A percentile compares a stretch with the other conserved stretches of the same genome.
These are phyloP conservation scores for Fallopia convolvulus DNA, from an alignment of 148 eudicot species.

Conservation along the genomic window DNA sequence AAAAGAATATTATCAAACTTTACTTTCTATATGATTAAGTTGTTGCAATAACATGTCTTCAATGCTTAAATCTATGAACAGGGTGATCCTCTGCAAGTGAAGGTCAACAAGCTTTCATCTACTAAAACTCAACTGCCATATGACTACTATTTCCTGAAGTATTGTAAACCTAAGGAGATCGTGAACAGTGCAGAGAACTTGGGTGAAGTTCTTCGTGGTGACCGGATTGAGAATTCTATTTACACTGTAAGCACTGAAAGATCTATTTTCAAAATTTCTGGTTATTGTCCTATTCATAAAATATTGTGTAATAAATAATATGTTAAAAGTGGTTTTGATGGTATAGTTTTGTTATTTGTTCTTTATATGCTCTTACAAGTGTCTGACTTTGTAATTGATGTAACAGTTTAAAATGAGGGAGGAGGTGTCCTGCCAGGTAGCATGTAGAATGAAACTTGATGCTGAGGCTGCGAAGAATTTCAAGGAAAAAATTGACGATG, in stretches of 20 bases:
- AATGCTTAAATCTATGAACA: constrained; percentile 8
- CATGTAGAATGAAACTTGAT: constrained; percentile 21
- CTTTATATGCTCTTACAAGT: not conserved
- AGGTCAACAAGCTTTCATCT: constrained; percentile 33
- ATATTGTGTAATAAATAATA: not conserved
- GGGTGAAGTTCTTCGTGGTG: constrained; percentile 39
- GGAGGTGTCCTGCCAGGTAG: constrained; percentile 22
- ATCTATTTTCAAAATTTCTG: not conserved
- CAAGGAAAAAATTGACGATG: constrained; percentile 35
- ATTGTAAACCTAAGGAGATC: constrained; percentile 20
- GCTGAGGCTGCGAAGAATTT: constrained; percentile 26
- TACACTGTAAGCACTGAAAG: constrained; percentile 20
- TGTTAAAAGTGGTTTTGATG: not conserved
- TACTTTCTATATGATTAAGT: not conserved
- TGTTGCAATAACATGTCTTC: not conserved
- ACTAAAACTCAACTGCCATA: constrained; percentile 36
- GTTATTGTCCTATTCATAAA: not conserved
- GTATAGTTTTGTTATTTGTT: not conserved
- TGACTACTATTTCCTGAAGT: constrained; percentile 25
- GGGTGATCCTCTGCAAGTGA: constrained; percentile 26
- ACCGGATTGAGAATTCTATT: constrained; percentile 34
- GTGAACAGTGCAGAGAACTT: constrained; percentile 35
- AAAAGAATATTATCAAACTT: not conserved
- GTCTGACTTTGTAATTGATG: not conserved
- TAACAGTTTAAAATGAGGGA: constrained; percentile 34